phyloP scores from a whole-genome alignment of 75 land plant species.

The Gnetum montanum region DNA sequence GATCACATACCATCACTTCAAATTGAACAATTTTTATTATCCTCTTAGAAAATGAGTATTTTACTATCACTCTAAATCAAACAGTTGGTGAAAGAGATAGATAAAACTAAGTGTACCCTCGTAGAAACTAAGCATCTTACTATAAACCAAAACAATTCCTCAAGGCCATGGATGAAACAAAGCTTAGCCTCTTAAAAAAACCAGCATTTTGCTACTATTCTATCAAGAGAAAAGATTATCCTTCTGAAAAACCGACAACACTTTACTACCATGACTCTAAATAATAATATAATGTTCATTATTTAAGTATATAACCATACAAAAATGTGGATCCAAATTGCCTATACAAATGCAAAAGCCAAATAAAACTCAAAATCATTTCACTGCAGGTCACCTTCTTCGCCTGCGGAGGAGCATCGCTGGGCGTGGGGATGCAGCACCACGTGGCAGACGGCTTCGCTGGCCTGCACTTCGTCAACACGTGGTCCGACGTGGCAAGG shows the following conservation, averaged over 20 bases:
- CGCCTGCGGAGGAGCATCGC: slow-evolving; percentile 72
- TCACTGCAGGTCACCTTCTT: slow-evolving; percentile 56
- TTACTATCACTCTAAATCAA: too few species aligned
- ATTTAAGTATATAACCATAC: not conserved
- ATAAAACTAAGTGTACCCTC: too few species aligned
- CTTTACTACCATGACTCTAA: not conserved
- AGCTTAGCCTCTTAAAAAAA: not conserved
- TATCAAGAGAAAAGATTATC: not conserved
- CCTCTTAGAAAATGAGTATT: too few species aligned
- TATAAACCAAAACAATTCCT: too few species aligned
- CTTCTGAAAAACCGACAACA: not conserved
- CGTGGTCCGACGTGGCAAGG: slow-evolving; percentile 69
- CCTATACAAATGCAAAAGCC: not conserved
- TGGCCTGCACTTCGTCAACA: slow-evolving; percentile 67
- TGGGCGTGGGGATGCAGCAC: slow-evolving; percentile 87
- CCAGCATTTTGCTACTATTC: not conserved
- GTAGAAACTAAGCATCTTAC: too few species aligned
- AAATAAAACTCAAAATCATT: not conserved
- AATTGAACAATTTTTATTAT: too few species aligned
- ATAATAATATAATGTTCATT: not conserved
- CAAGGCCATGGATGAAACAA: too few species aligned
- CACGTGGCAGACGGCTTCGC: slow-evolving; percentile 71
- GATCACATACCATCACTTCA: too few species aligned
- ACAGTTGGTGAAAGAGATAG: too few species aligned
- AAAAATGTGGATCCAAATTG: not conserved